Percentiles rank a stretch among this genome's conserved stretches.
phyloP scores from a whole-genome alignment of 768 basidiomycete genomes.

The Xerocomus spinulosus region DNA sequence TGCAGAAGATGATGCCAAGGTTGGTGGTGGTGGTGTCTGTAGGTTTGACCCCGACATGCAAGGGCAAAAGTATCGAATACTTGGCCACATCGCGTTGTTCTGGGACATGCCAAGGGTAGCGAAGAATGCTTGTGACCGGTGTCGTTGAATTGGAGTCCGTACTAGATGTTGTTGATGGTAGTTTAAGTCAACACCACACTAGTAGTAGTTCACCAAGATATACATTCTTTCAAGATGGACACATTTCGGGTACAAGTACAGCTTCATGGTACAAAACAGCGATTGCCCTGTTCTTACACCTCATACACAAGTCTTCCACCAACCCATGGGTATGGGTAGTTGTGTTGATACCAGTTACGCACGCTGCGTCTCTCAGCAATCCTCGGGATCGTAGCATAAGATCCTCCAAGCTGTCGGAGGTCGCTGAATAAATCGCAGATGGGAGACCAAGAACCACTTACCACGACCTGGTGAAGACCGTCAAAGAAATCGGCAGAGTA shows the following conservation, averaged over 20 bases:
- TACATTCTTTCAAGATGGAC: not conserved
- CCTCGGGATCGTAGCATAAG: constrained; percentile 80
- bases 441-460: constrained; percentile 39
- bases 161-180: too few relatives aligned
- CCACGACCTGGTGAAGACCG: constrained; percentile 77
- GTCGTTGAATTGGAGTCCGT: too few relatives aligned
- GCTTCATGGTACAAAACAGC: constrained; percentile 9
- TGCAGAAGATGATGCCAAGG: constrained; percentile 69
- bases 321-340: constrained; percentile 87
- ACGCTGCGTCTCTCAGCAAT: constrained; percentile 71
- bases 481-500: constrained; percentile 93
- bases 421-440: not conserved
- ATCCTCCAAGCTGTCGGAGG: constrained; percentile 72
- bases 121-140: not conserved
- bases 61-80: constrained; percentile 65
- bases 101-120: too few relatives aligned
- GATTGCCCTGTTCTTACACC: constrained; percentile 9
- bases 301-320: constrained; percentile 70
- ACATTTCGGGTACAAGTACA: constrained; percentile 1
- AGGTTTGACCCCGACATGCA: constrained; percentile 52
- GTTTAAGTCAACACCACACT: too few relatives aligned
- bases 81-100: constrained; percentile 37
- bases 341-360: constrained; percentile 90
- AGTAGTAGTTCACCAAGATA: too few relatives aligned
- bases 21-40: constrained; percentile 60